Evolutionary conservation across 768 basidiomycete genomes (phyloP), one percentile per base, ranked within the genome.

Genomic region (Tulasnella sp.): DNA sequence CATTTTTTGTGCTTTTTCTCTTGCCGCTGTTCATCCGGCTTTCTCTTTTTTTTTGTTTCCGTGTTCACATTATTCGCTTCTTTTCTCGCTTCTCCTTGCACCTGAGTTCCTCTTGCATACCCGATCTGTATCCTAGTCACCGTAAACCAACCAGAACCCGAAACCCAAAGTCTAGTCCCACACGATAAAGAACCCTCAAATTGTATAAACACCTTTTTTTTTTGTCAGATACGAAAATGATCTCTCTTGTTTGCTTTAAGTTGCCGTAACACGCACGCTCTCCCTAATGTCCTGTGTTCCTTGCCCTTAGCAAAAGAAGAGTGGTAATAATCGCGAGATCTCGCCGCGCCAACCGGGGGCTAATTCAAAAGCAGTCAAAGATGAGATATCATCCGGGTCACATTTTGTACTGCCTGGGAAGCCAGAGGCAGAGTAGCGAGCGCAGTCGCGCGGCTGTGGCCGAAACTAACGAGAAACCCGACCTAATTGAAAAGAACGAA

Each of bases 31-130:
- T n/a, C n/a, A 46, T 46, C 18, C 46, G 52, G 44, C 52, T 36
- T 74, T 40, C 10, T 4, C 5, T 74, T 40, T 38, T n/a, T n/a
- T 74, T 74, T 42, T 46, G 74, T 42, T 72, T 72, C 40, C 40
- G 18, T 44, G 44, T 74, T 74, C 74, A 74, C 31, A 38, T 42
- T 38, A 74, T 74, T 42, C 74, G 21, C 74, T 46, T 42, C 52
- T 52, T n/a, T 52, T 24, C 14, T 14, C 6, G 9, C 10, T 44
- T 7, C 42, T 44, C 16, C 42, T 44, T 44, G 42, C 42, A 10
- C 48, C 48, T 52, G 48, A 3, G 4, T 24, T 52, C 8, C 46
- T 16, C 5, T 24, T 16, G 42, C 48, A 52, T 52, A 52, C 48
- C 48, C 48, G 48, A 52, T 52, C n/a, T 52, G 48, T 52, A 52